phyloP scores from a whole-genome alignment of 2,329 filamentous ascomycete genomes.

The Colletotrichum destructivum region DNA sequence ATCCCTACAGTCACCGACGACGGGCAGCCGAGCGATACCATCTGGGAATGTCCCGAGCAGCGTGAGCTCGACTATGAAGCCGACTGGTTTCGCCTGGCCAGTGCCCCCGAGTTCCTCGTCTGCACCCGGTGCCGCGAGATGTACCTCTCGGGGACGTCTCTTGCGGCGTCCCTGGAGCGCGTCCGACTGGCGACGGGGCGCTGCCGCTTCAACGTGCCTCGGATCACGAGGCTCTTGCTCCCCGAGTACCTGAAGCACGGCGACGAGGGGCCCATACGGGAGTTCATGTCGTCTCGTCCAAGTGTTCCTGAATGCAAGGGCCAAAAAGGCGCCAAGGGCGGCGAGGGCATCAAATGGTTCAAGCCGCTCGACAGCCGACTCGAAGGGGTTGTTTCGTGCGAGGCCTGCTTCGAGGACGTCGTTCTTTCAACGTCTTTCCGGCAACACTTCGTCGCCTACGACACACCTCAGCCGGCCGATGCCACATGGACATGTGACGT shows the following conservation, averaged over 20 bases:
- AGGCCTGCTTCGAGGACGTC: constrained; percentile 41
- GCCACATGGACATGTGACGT: constrained; percentile 54
- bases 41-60: constrained; percentile 49
- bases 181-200: constrained; percentile 45
- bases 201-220: constrained; percentile 51
- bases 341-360: constrained; percentile 51
- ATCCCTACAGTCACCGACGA: constrained; percentile 13
- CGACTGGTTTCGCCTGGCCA: constrained; percentile 51
- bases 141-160: constrained; percentile 51
- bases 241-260: constrained; percentile 49
- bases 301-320: constrained; percentile 50
- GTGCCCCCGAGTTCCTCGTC: constrained; percentile 51
- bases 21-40: constrained; percentile 45
- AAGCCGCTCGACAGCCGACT: constrained; percentile 7
- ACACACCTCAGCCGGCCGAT: constrained; percentile 44
- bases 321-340: constrained; percentile 33
- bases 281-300: constrained; percentile 49
- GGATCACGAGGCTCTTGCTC: constrained; percentile 54
- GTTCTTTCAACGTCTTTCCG: constrained; percentile 33
- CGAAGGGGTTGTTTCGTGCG: constrained; percentile 36
- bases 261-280: constrained; percentile 46
- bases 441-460: constrained; percentile 29
- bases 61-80: constrained; percentile 49
- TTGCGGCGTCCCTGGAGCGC: constrained; percentile 50
- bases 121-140: constrained; percentile 60